Conservation (phyloP, 78 protist genomes). For the Protostelium mycophagum region DNA sequence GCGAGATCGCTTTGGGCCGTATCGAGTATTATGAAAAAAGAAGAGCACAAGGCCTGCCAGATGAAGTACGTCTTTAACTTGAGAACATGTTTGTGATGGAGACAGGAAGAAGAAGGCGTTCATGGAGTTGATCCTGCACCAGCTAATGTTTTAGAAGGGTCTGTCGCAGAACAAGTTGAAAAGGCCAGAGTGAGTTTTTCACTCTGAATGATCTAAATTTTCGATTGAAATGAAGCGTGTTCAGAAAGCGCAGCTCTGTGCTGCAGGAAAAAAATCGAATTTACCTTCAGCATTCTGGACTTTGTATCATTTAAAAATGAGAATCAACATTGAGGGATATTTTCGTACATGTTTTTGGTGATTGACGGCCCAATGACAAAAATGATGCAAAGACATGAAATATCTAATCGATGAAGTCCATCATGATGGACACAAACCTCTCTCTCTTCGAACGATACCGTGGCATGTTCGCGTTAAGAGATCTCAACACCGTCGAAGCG, state of each 20-base stretch:
- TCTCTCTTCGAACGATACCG: constrained; percentile 51
- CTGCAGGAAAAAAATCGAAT: no score
- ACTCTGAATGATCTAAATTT: no score
- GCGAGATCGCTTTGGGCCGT: constrained; percentile 43
- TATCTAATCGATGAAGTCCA: not conserved
- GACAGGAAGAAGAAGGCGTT: not conserved
- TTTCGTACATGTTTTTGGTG: no score
- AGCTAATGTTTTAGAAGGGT: not conserved
- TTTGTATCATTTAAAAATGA: no score
- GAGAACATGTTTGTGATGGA: not conserved
- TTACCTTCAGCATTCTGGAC: no score
- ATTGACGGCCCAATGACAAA: no score
- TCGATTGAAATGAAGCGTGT: no score
- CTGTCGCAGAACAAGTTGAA: not conserved
- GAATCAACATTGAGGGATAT: no score
- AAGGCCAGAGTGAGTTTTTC: not conserved
- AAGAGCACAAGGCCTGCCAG: not conserved
- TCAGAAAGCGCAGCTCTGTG: no score
- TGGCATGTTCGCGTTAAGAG: constrained; percentile 56
- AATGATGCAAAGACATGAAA: not conserved
- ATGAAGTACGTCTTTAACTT: not conserved
- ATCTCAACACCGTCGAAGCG: constrained; percentile 21
- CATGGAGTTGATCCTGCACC: not conserved
- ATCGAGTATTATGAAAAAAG: constrained; percentile 30
- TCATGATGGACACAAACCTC: not conserved